Evolutionary conservation across 2,329 filamentous ascomycete genomes (phyloP).

Genomic region (Epichloe typhina): DNA sequence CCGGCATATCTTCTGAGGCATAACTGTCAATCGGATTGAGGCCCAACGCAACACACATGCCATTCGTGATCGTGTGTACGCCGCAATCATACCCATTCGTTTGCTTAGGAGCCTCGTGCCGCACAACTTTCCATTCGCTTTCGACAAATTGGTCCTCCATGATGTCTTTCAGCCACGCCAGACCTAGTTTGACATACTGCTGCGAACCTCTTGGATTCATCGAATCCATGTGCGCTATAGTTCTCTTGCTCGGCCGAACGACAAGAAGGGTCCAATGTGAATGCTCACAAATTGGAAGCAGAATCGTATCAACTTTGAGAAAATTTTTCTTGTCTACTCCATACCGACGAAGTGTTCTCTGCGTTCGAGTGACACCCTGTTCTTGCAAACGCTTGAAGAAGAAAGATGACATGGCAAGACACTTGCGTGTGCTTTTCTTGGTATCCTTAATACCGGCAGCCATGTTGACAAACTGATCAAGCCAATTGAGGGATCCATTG

Average conservation of each 20-base stretch:
- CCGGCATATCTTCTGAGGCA: slow-evolving; percentile 37
- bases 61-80: slow-evolving; percentile 64
- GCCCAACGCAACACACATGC: slow-evolving; percentile 45
- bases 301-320: slow-evolving; percentile 50
- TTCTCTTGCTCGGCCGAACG: slow-evolving; percentile 45
- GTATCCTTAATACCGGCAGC: slow-evolving; percentile 37
- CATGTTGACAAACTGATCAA: slow-evolving; percentile 46
- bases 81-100: slow-evolving; percentile 62
- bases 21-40: slow-evolving; percentile 39
- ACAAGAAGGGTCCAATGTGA: slow-evolving; percentile 62
- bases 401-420: slow-evolving; percentile 50
- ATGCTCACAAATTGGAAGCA: slow-evolving; percentile 54
- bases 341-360: slow-evolving; percentile 42
- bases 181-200: slow-evolving; percentile 27
- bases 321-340: slow-evolving; percentile 48
- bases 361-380: slow-evolving; percentile 32
- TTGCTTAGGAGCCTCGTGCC: slow-evolving; percentile 41
- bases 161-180: slow-evolving; percentile 44
- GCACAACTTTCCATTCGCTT: slow-evolving; percentile 45
- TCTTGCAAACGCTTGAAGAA: slow-evolving; percentile 46
- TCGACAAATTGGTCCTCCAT: slow-evolving; percentile 39
- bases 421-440: slow-evolving; percentile 39
- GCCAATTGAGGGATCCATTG: slow-evolving; percentile 49
- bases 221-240: slow-evolving; percentile 58
- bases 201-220: slow-evolving; percentile 31